These are phyloP conservation scores for Tilletia setariae DNA, from an alignment of 1,284 basidiomycete species.

Conservation along the genomic window DNA sequence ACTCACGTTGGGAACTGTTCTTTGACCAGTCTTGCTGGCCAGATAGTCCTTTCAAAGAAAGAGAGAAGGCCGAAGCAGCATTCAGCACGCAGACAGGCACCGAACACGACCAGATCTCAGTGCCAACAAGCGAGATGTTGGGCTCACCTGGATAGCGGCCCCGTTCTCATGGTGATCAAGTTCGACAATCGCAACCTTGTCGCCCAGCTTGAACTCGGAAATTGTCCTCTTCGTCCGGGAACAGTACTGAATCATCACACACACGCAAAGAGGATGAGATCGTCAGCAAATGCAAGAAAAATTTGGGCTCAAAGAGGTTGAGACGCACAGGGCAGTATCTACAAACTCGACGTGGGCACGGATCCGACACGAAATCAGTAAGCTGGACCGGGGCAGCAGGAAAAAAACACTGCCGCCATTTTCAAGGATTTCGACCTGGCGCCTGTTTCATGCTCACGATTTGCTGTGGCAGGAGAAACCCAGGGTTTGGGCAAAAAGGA, in stretches of 20 bases:
- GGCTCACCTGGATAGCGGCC: constrained; percentile 1
- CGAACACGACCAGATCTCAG: neutral
- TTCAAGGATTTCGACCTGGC: no score
- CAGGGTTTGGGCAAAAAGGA: no score
- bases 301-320: neutral
- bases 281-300: neutral
- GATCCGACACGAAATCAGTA: no score
- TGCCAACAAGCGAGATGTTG: neutral
- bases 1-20: constrained; percentile 9
- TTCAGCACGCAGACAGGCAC: neutral
- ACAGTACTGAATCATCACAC: constrained; percentile 3
- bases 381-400: neutral
- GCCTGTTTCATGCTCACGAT: neutral
- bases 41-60: constrained; percentile 4
- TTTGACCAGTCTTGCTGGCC: constrained; percentile 1
- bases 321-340: neutral
- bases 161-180: constrained; percentile 12
- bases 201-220: constrained; percentile 7
- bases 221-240: neutral
- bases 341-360: neutral
- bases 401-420: no score
- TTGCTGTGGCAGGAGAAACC: constrained; percentile 1
- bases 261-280: no score
- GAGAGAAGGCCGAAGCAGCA: neutral
- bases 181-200: neutral